phyloP scores from a whole-genome alignment of 108 stramenopile genomes.

The Epithemia pelagica region DNA sequence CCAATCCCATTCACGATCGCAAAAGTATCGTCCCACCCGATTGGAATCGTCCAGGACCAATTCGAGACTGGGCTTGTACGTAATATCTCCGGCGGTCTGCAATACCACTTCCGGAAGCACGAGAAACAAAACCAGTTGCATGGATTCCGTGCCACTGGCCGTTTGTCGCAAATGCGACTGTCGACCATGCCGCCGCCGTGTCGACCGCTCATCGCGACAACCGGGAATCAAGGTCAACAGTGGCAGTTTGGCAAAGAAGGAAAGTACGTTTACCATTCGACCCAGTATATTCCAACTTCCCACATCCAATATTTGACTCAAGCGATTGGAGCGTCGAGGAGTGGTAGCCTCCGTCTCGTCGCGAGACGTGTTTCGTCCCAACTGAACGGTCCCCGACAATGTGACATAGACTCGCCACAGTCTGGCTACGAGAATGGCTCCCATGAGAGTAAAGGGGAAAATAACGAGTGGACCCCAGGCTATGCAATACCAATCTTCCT shows the following conservation, averaged over 20 bases:
- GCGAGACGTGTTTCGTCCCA: conserved; percentile 4
- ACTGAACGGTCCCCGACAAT: conserved; percentile 3
- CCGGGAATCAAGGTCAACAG: background rate
- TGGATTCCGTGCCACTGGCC: conserved; percentile 6
- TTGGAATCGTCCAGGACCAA: background rate
- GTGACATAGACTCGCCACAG: conserved; percentile 22
- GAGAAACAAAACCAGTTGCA: conserved; percentile 15
- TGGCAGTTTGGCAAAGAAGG: background rate
- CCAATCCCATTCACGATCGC: conserved; percentile 1
- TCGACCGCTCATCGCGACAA: background rate
- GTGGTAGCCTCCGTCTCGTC: background rate
- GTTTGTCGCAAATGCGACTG: conserved; percentile 8
- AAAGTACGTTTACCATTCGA: background rate
- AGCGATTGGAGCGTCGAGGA: background rate
- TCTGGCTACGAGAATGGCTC: conserved; percentile 21
- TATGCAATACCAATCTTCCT: conserved; percentile 7
- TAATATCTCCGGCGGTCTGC: background rate
- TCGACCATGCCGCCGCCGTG: background rate
- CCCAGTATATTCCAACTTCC: background rate
- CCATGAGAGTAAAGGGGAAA: conserved; percentile 19
- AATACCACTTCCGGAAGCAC: conserved; percentile 13
- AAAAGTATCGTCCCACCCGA: conserved; percentile 1
- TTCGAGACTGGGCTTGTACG: background rate
- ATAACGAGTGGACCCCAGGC: conserved; percentile 7
- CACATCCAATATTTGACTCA: background rate